These are phyloP conservation scores for Russula abietina DNA, from an alignment of 768 basidiomycete genomes.

Conservation along the genomic window DNA sequence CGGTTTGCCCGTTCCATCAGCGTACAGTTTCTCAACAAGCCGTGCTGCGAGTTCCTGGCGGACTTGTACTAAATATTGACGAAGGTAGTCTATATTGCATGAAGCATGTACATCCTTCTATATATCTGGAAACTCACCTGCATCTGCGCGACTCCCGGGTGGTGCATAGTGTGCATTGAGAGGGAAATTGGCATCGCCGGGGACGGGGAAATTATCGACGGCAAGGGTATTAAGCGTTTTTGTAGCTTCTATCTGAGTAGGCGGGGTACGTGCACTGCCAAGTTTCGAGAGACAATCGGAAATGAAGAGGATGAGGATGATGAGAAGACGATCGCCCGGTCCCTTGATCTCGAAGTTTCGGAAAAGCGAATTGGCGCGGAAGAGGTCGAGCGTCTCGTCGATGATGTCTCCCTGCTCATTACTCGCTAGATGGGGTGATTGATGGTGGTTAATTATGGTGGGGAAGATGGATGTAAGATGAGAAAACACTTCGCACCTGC, in stretches of 20 bases:
- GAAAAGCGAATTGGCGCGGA: conserved; percentile 98
- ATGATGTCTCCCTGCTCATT: conserved; percentile 78
- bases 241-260: conserved; percentile 75
- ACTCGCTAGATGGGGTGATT: conserved; percentile 50
- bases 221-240: conserved; percentile 89
- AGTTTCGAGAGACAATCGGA: conserved; percentile 95
- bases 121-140: conserved; percentile 45
- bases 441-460: conserved; percentile 12
- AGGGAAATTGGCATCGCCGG: conserved; percentile 93
- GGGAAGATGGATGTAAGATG: conserved; percentile 13
- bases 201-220: conserved; percentile 89
- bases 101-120: not conserved
- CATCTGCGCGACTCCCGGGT: conserved; percentile 69
- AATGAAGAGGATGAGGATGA: conserved; percentile 95
- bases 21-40: conserved; percentile 83
- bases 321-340: conserved; percentile 90
- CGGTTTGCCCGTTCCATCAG: conserved; percentile 87
- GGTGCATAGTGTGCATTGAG: conserved; percentile 87
- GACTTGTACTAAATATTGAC: conserved; percentile 87
- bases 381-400: conserved; percentile 93
- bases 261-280: conserved; percentile 59
- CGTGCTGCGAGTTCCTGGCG: conserved; percentile 88
- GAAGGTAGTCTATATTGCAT: conserved; percentile 67
- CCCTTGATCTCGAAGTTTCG: conserved; percentile 99
- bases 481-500: conserved; percentile 41